A percentile compares a stretch with the other conserved stretches of the same genome.
These are phyloP conservation scores for Bryum argenteum DNA, from an alignment of 225 moss, liverwort and hornwort species.

Conservation along the genomic window DNA sequence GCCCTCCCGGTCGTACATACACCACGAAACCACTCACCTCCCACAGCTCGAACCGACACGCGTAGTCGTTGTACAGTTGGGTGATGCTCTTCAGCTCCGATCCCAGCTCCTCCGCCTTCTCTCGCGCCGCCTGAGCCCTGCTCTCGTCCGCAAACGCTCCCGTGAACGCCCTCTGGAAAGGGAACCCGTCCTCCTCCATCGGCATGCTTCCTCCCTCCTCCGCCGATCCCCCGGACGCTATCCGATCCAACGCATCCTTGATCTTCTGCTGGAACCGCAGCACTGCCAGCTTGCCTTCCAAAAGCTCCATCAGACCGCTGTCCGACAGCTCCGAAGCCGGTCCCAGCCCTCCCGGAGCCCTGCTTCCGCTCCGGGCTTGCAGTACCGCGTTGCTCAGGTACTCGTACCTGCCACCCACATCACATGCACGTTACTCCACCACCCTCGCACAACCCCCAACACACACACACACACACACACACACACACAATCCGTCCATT, in stretches of 20 bases:
- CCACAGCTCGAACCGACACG: constrained; percentile 94
- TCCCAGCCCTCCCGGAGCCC: constrained; percentile 79
- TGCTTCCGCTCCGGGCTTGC: constrained; percentile 94
- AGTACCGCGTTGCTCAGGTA: constrained; percentile 96
- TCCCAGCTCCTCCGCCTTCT: constrained; percentile 78
- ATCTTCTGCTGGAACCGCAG: constrained; percentile 95
- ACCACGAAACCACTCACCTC: constrained; percentile 56
- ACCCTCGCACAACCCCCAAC: background rate
- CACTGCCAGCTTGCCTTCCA: constrained; percentile 95
- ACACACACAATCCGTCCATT: background rate
- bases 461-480: background rate
- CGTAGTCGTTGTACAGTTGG: constrained; percentile 95
- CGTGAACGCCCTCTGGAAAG: constrained; percentile 45
- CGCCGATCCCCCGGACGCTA: constrained; percentile 51
- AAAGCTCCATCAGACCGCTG: constrained; percentile 90
- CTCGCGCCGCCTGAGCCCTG: constrained; percentile 50
- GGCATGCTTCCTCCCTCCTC: constrained; percentile 55
- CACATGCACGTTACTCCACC: background rate
- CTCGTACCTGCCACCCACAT: constrained; percentile 67
- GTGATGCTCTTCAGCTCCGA: constrained; percentile 97
- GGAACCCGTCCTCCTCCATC: constrained; percentile 66
- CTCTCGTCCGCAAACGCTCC: constrained; percentile 54
- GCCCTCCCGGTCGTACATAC: background rate
- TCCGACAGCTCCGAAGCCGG: constrained; percentile 87
- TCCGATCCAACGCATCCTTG: constrained; percentile 66